These are phyloP conservation scores for Tripidium arundinaceum DNA, from an alignment of 202 grass and related monocot genomes.

Conservation along the genomic window DNA sequence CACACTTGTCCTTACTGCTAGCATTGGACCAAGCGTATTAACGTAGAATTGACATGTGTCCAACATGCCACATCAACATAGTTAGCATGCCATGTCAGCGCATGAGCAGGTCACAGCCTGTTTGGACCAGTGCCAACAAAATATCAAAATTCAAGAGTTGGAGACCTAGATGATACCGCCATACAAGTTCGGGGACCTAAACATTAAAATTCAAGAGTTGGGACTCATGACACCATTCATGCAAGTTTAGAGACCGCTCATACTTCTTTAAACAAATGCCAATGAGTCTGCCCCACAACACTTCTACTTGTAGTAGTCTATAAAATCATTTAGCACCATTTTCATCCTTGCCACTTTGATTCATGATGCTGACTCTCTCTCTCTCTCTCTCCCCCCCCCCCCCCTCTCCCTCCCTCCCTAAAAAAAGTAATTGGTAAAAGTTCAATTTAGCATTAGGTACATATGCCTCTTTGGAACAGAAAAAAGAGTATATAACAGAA, in stretches of 20 bases:
- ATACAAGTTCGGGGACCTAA: neutral
- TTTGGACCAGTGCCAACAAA: neutral
- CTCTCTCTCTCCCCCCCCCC: too few species aligned
- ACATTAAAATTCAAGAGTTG: neutral
- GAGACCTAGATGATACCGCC: neutral
- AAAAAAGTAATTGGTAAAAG: neutral
- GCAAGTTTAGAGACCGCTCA: neutral
- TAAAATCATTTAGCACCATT: neutral
- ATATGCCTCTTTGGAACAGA: neutral
- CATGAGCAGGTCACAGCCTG: neutral
- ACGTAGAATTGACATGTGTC: neutral
- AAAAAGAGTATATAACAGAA: neutral
- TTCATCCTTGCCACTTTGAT: neutral
- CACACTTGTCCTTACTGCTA: neutral
- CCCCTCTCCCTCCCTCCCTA: too few species aligned
- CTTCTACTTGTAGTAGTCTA: neutral
- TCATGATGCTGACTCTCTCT: neutral
- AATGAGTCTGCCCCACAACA: neutral
- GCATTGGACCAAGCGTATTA: neutral
- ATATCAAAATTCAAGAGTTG: neutral
- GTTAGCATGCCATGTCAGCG: neutral
- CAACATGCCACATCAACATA: neutral
- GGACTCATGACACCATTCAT: neutral
- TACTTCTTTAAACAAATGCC: neutral
- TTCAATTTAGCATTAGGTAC: neutral